These are phyloP conservation scores for Talaromyces sp. DNA, from an alignment of 2,329 filamentous ascomycete genomes.

Conservation along the genomic window DNA sequence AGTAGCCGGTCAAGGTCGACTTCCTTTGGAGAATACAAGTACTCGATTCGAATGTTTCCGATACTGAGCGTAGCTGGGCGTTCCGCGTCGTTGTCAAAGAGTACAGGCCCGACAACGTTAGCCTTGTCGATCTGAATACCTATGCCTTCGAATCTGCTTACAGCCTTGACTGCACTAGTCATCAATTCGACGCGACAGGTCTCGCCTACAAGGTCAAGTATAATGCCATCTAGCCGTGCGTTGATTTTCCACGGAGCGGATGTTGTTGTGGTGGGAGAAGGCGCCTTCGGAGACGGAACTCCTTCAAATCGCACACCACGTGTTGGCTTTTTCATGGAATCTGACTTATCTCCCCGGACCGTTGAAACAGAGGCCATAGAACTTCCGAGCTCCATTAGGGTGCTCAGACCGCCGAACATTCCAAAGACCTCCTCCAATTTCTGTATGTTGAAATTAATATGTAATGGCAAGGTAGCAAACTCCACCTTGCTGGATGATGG, in stretches of 20 bases:
- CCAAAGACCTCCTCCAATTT: constrained; percentile 80
- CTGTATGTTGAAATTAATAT: constrained; percentile 72
- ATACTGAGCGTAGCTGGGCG: constrained; percentile 62
- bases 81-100: constrained; percentile 46
- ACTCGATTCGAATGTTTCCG: constrained; percentile 67
- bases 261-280: constrained; percentile 28
- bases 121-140: constrained; percentile 72
- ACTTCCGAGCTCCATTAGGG: constrained; percentile 80
- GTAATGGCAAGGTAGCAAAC: constrained; percentile 72
- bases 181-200: constrained; percentile 71
- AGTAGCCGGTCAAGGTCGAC: constrained; percentile 77
- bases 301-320: constrained; percentile 58
- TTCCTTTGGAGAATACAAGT: constrained; percentile 68
- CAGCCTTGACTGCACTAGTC: constrained; percentile 77
- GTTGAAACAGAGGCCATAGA: constrained; percentile 76
- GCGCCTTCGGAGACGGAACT: constrained; percentile 25
- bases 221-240: constrained; percentile 69
- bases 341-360: constrained; percentile 34
- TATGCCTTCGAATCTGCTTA: constrained; percentile 69
- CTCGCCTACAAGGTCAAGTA: constrained; percentile 72
- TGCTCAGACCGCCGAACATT: constrained; percentile 88
- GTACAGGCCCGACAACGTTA: constrained; percentile 68
- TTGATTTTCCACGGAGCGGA: constrained; percentile 61
- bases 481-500: constrained; percentile 47
- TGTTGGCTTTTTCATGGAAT: constrained; percentile 30